These are phyloP conservation scores for Xerocomus spinulosus DNA, from an alignment of 768 basidiomycete genomes.

Conservation along the genomic window DNA sequence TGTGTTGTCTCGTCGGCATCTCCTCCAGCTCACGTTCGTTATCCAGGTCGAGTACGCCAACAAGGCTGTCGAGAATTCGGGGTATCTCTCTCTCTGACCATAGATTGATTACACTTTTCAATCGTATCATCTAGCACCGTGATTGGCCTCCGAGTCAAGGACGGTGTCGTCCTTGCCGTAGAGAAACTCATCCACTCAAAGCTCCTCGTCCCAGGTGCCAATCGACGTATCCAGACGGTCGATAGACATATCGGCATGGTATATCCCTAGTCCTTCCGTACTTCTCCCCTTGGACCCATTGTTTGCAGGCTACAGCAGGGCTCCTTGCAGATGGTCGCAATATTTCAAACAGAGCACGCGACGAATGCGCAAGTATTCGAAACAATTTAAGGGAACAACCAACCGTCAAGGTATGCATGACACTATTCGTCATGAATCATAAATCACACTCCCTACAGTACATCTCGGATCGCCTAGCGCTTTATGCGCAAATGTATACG, in stretches of 20 bases:
- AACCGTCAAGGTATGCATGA: constrained; percentile 64
- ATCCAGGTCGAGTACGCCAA: constrained; percentile 92
- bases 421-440: background rate
- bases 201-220: constrained; percentile 87
- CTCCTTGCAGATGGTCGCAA: constrained; percentile 91
- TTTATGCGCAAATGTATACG: constrained; percentile 94
- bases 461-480: constrained; percentile 72
- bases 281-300: background rate
- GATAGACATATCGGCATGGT: constrained; percentile 95
- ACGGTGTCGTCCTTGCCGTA: constrained; percentile 93
- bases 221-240: constrained; percentile 88
- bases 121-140: constrained; percentile 59
- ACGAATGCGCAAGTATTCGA: constrained; percentile 74
- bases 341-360: constrained; percentile 76
- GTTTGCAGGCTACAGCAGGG: constrained; percentile 79
- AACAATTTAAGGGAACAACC: constrained; percentile 69
- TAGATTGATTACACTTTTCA: background rate
- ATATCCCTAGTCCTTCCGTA: constrained; percentile 13
- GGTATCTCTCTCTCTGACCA: constrained; percentile 43
- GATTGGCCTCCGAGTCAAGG: constrained; percentile 93
- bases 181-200: constrained; percentile 97
- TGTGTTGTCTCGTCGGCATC: constrained; percentile 25
- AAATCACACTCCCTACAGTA: constrained; percentile 31
- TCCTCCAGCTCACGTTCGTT: background rate
- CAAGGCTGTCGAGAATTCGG: constrained; percentile 98